phyloP scores from a whole-genome alignment of 805 yeast genomes.

The Nakazawaea ernobii region DNA sequence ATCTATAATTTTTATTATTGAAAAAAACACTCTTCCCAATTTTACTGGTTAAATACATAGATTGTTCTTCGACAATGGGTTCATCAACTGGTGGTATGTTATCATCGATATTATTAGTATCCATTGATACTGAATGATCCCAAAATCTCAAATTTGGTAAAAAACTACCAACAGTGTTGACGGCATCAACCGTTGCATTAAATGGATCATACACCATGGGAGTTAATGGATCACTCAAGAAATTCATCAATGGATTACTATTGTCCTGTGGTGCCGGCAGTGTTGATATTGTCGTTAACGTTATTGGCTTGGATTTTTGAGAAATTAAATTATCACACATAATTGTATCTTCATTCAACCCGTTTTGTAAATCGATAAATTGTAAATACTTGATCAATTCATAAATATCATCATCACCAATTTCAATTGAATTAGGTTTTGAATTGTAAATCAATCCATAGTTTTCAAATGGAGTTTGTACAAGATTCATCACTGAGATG shows the following conservation, averaged over 20 bases:
- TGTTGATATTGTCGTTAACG: constrained; percentile 12
- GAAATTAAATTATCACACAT: constrained; percentile 17
- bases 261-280: neutral
- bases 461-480: constrained; percentile 24
- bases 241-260: constrained; percentile 16
- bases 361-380: constrained; percentile 18
- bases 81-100: neutral
- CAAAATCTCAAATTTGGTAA: neutral
- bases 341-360: constrained; percentile 21
- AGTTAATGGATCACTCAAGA: constrained; percentile 21
- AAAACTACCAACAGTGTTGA: constrained; percentile 7
- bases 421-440: constrained; percentile 9
- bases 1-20: neutral
- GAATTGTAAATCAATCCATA: constrained; percentile 21
- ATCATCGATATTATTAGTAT: neutral
- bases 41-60: neutral
- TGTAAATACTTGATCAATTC: constrained; percentile 20
- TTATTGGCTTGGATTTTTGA: no score
- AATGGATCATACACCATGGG: constrained; percentile 25
- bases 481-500: constrained; percentile 21
- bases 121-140: neutral
- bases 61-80: neutral
- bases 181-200: constrained; percentile 18
- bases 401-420: constrained; percentile 12
- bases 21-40: neutral